Evolutionary conservation across 352 stramenopile species (phyloP).

Genomic region (Globisporangium emineosum): DNA sequence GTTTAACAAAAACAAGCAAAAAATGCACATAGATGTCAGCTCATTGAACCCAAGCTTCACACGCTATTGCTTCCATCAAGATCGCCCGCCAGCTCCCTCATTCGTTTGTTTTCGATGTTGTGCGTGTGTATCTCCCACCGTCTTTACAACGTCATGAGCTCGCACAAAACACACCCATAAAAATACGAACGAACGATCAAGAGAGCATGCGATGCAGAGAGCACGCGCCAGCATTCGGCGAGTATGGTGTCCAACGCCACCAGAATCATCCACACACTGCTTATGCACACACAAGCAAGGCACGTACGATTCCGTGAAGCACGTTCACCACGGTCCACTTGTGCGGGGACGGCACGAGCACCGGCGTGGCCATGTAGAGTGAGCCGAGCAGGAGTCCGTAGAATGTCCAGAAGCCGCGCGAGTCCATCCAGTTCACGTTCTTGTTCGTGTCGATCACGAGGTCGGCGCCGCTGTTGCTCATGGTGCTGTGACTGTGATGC

Average conservation of each 20-base stretch:
- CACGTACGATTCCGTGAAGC: constrained; percentile 78
- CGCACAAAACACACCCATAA: not conserved
- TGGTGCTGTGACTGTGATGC: constrained; percentile 6
- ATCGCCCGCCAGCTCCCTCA: constrained; percentile 1
- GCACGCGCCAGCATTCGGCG: too few relatives aligned
- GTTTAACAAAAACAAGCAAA: constrained; percentile 3
- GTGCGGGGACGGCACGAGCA: constrained; percentile 65
- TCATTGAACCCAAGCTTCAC: not conserved
- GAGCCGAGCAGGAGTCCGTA: constrained; percentile 77
- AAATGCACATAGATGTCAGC: constrained; percentile 3
- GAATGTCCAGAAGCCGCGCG: constrained; percentile 84
- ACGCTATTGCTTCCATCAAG: constrained; percentile 5
- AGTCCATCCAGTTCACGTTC: constrained; percentile 91
- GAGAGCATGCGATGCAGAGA: not conserved
- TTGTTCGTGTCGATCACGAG: constrained; percentile 75
- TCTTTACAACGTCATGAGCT: not conserved
- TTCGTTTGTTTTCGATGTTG: not conserved
- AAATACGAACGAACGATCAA: not conserved
- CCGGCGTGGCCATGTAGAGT: constrained; percentile 78
- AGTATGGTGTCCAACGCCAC: not conserved
- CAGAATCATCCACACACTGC: not conserved
- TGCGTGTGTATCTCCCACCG: not conserved
- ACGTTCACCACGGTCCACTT: constrained; percentile 83
- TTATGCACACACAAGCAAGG: not conserved
- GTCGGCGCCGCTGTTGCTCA: constrained; percentile 23